Evolutionary conservation across 345 rosid species (phyloP), one percentile per base, ranked within the genome.

Genomic region (Carallia brachiata): DNA sequence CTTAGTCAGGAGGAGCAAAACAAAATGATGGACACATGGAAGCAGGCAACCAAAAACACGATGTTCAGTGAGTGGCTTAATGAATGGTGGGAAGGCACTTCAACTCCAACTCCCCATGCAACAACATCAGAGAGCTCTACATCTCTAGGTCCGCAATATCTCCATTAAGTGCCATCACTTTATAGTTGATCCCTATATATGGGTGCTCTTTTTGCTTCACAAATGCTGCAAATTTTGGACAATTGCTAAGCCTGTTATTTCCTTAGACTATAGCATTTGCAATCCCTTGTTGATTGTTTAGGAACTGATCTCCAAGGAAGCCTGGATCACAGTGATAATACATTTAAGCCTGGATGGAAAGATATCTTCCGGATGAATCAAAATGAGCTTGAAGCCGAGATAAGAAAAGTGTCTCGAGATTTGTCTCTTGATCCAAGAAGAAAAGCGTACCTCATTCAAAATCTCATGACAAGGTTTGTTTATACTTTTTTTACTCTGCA

Each of bases 341-440:
- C 75, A 50, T 86, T 86, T 80, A 86, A 86, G 77, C 89, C 87
- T 59, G 89, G 89, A 7, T 86, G 89, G 89, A 86, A 86, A 69
- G 87, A 86, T 70, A 86, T 86, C 68, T 86, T 86, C 64, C 78
- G 88, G 74, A 85, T 90, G 90, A 87, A 85, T 81, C 86, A 88
- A 67, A 88, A 87, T 75, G 94, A 88, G 66, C 83, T 88, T 16
- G 97, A 83, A 66, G 83, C 83, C 53, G 85, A 84, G 79, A 84
- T 87, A 66, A 86, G 83, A 72, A 88, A 79, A 78, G 89, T 90
- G 70, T 90, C 93, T 66, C 84, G 84, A 19, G 97, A 90, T 88
- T 78, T 91, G 62, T 84, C 97, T 75, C 81, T 90, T 50, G 92
- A 88, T 78, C 90, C 92, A 39, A 88, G 90, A 68, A 82, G 90